A percentile compares a stretch with the other conserved stretches of the same genome.
phyloP scores from a whole-genome alignment of 139 green algal species.

The Edaphochlamys debaryana region DNA sequence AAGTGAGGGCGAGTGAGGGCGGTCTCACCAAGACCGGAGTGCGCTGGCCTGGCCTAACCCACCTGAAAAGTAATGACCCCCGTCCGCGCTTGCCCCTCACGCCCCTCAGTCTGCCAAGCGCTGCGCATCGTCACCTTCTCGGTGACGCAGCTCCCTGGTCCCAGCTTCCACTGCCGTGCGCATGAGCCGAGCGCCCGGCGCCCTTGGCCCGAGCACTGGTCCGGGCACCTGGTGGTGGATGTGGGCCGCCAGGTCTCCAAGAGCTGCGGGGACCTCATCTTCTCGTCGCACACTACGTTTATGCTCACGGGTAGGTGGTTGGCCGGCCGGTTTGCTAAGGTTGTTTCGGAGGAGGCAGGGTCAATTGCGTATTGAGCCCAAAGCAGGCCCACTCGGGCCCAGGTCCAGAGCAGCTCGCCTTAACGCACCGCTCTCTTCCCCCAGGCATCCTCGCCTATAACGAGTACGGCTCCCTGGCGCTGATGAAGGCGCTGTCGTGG shows the following conservation, averaged over 20 bases:
- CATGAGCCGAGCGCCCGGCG: constrained; percentile 60
- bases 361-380: too few species aligned
- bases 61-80: too few species aligned
- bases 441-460: constrained; percentile 82
- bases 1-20: too few species aligned
- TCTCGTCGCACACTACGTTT: constrained; percentile 90
- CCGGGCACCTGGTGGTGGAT: constrained; percentile 78
- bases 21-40: too few species aligned
- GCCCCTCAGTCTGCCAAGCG: constrained; percentile 78
- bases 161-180: constrained; percentile 88
- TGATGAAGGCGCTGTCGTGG: constrained; percentile 69
- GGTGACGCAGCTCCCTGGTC: constrained; percentile 85
- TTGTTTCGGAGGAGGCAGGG: too few species aligned
- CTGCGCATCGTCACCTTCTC: constrained; percentile 92
- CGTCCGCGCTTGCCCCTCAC: too few species aligned
- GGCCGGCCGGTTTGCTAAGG: too few species aligned
- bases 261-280: constrained; percentile 94
- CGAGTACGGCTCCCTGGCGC: constrained; percentile 74
- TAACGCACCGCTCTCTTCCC: too few species aligned
- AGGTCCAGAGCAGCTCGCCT: too few species aligned
- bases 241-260: constrained; percentile 70
- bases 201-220: constrained; percentile 77
- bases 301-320: constrained; percentile 61
- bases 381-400: too few species aligned
- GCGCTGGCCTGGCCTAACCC: too few species aligned